A percentile compares a stretch with the other conserved stretches of the same genome.
These are phyloP conservation scores for Hypoxylon sp. DNA, from an alignment of 2,329 filamentous ascomycete species.

Conservation along the genomic window DNA sequence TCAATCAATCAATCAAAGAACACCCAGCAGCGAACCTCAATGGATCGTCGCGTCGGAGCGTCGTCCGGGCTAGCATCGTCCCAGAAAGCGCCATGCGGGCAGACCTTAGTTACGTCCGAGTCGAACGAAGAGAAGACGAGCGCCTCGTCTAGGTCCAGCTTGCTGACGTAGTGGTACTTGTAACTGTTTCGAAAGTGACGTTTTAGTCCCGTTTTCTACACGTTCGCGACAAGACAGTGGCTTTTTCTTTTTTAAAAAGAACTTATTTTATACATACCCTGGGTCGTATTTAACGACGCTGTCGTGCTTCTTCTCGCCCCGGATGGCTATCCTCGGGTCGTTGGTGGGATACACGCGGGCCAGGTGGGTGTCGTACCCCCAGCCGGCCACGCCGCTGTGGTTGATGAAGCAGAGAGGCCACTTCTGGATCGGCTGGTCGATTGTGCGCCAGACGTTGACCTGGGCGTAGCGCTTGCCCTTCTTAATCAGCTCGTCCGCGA, in stretches of 20 bases:
- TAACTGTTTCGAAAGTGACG: conserved; percentile 39
- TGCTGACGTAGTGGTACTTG: conserved; percentile 52
- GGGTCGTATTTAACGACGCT: conserved; percentile 51
- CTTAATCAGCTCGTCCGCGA: conserved; percentile 48
- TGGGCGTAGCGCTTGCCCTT: conserved; percentile 49
- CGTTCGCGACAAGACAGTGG: not conserved
- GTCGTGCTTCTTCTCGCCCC: conserved; percentile 50
- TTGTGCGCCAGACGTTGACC: conserved; percentile 52
- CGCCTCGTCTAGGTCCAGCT: conserved; percentile 49
- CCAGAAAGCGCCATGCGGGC: conserved; percentile 53
- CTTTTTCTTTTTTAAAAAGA: not conserved
- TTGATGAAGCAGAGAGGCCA: conserved; percentile 53
- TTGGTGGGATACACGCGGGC: conserved; percentile 49
- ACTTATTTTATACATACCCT: conserved; percentile 37
- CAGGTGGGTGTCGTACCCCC: conserved; percentile 50
- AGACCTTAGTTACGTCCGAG: conserved; percentile 50
- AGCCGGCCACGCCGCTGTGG: conserved; percentile 46
- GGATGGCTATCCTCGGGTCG: conserved; percentile 49
- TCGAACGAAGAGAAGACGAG: conserved; percentile 53
- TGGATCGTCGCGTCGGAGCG: conserved; percentile 50
- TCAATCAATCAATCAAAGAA: conserved; percentile 45
- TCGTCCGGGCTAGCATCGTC: conserved; percentile 48
- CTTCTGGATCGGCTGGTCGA: conserved; percentile 48
- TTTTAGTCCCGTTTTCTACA: conserved; percentile 19
- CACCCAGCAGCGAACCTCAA: conserved; percentile 53